These are phyloP conservation scores for Verticillium albo-atrum DNA, from an alignment of 2,329 filamentous ascomycete genomes.

Conservation along the genomic window DNA sequence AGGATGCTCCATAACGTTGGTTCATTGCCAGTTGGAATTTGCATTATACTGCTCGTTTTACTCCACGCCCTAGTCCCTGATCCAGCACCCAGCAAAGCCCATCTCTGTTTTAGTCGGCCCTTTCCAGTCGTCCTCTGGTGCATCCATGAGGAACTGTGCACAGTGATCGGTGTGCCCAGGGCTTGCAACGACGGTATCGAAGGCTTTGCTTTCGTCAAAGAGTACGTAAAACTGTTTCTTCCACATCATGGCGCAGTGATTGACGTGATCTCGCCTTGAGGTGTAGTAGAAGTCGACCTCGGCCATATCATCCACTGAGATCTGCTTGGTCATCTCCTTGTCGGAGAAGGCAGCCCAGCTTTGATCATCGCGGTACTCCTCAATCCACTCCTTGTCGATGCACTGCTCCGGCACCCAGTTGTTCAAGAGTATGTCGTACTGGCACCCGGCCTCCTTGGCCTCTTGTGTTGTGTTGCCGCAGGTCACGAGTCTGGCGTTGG, in stretches of 20 bases:
- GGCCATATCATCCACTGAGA: slow-evolving; percentile 15
- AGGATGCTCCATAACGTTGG: too few species aligned
- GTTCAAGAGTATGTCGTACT: slow-evolving; percentile 19
- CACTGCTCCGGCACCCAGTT: slow-evolving; percentile 18
- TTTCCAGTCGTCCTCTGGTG: slow-evolving; percentile 10
- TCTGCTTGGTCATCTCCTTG: slow-evolving; percentile 13
- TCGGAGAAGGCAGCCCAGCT: slow-evolving; percentile 18
- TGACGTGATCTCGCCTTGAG: slow-evolving; percentile 17
- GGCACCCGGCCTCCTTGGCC: slow-evolving; percentile 13
- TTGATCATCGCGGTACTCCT: slow-evolving; percentile 19
- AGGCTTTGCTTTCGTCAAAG: slow-evolving; percentile 13
- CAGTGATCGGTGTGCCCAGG: slow-evolving; percentile 21
- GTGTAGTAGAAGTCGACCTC: slow-evolving; percentile 17
- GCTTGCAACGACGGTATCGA: slow-evolving; percentile 16
- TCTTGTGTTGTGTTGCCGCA: slow-evolving; percentile 15
- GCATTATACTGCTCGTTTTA: too few species aligned
- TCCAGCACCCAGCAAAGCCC: slow-evolving; percentile 10
- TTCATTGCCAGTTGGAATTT: too few species aligned
- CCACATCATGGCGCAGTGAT: slow-evolving; percentile 22
- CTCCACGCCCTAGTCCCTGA: too few species aligned
- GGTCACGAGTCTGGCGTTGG: slow-evolving; percentile 7
- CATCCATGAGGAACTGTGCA: slow-evolving; percentile 20
- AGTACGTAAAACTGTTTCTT: slow-evolving; percentile 18
- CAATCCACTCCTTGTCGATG: slow-evolving; percentile 16
- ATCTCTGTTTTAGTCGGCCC: slow-evolving; percentile 12